phyloP scores from a whole-genome alignment of 1,284 basidiomycete genomes.

The Ustilago hordei region DNA sequence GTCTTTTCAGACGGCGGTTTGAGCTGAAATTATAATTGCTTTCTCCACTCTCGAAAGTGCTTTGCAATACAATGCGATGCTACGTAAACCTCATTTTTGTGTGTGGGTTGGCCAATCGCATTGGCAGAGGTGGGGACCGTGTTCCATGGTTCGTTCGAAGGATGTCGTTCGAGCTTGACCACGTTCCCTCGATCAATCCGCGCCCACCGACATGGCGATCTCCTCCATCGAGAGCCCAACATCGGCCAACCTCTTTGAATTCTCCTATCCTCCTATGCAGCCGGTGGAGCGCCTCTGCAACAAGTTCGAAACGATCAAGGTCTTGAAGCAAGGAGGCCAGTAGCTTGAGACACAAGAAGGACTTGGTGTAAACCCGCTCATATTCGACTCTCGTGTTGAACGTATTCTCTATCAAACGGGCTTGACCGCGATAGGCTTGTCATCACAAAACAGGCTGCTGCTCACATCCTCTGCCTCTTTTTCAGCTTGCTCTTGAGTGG shows the following conservation, averaged over 20 bases:
- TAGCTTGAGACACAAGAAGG: too few relatives aligned
- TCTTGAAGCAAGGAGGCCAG: background rate
- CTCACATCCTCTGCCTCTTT: background rate
- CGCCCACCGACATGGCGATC: background rate
- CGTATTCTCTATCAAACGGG: too few relatives aligned
- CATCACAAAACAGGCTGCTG: background rate
- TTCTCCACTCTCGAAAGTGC: conserved; percentile 11
- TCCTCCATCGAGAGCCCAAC: background rate
- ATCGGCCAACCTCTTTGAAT: background rate
- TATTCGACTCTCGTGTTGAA: too few relatives aligned
- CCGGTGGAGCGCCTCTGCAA: conserved; percentile 3
- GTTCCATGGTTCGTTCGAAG: background rate
- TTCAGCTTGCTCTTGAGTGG: background rate
- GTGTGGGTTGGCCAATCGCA: conserved; percentile 16
- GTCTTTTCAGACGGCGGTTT: background rate
- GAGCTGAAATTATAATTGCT: background rate
- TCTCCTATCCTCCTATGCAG: conserved; percentile 10
- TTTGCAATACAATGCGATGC: conserved; percentile 15
- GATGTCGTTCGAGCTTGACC: conserved; percentile 8
- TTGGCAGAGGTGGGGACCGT: background rate
- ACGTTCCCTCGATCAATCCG: conserved; percentile 30
- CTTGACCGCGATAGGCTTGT: too few relatives aligned
- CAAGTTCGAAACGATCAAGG: background rate
- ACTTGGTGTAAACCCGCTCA: too few relatives aligned
- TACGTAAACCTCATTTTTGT: background rate